Evolutionary conservation across 2,329 filamentous ascomycete species (phyloP).

Genomic region (Chaetomium sp.): DNA sequence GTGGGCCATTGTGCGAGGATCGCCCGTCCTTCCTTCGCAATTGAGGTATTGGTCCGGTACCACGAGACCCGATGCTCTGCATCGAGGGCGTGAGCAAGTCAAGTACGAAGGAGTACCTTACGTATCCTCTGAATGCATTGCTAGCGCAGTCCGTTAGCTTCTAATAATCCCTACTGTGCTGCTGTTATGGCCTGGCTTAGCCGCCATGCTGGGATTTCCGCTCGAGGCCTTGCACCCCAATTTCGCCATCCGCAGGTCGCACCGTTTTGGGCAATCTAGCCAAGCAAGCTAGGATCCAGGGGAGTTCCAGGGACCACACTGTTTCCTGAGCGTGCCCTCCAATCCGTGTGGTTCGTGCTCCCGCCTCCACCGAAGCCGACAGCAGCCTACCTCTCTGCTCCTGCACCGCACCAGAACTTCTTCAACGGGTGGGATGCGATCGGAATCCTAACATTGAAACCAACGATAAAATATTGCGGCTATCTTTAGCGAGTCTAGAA

Average conservation of each 20-base stretch:
- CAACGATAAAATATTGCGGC: conserved; percentile 17
- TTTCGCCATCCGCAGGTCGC: conserved; percentile 35
- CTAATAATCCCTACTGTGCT: conserved; percentile 21
- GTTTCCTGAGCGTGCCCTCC: conserved; percentile 11
- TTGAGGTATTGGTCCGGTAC: conserved; percentile 33
- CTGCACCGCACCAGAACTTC: conserved; percentile 13
- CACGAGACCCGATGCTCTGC: conserved; percentile 23
- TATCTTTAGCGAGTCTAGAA: conserved; percentile 7
- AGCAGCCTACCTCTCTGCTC: conserved; percentile 5
- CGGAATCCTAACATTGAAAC: conserved; percentile 12
- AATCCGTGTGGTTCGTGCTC: conserved; percentile 22
- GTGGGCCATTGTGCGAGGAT: conserved; percentile 25
- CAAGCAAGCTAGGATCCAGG: conserved; percentile 19
- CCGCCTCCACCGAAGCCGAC: conserved; percentile 14
- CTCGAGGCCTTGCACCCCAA: conserved; percentile 28
- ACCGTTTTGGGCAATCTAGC: conserved; percentile 32
- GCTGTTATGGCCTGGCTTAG: conserved; percentile 14
- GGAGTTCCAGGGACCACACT: conserved; percentile 18
- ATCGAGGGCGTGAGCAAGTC: conserved; percentile 25
- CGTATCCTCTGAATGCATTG: conserved; percentile 12
- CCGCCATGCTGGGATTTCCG: background rate
- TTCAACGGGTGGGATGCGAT: conserved; percentile 20
- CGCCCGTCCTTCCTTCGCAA: conserved; percentile 25
- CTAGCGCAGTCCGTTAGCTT: conserved; percentile 2
- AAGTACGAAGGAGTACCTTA: conserved; percentile 14